Conservation (phyloP, 192 early-diverging fungal species). For the Coemansia sp. region DNA sequence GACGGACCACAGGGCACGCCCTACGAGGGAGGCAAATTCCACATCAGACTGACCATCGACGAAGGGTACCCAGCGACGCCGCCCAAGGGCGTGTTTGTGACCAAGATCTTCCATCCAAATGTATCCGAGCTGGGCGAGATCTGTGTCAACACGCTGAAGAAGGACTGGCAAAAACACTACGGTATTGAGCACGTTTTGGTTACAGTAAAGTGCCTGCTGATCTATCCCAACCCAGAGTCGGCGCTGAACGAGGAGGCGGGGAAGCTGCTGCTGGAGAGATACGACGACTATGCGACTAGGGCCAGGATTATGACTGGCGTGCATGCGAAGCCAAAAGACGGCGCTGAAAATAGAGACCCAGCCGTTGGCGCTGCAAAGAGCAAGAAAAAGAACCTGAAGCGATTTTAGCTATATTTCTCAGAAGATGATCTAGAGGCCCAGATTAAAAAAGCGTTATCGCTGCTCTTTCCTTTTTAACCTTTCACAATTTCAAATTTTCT, state of each 20-base stretch:
- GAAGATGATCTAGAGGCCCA: neutral
- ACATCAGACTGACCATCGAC: slow-evolving; percentile 66
- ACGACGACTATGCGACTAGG: slow-evolving; percentile 78
- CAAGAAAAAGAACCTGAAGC: slow-evolving; percentile 52
- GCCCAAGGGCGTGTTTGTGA: slow-evolving; percentile 84
- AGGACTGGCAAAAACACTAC: slow-evolving; percentile 90
- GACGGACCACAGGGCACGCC: slow-evolving; percentile 85
- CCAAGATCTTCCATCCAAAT: slow-evolving; percentile 98
- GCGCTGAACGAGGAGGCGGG: slow-evolving; percentile 97
- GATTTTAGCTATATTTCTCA: slow-evolving; percentile 24
- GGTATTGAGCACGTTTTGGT: slow-evolving; percentile 83
- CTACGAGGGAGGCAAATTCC: slow-evolving; percentile 77
- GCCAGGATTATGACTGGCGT: slow-evolving; percentile 77
- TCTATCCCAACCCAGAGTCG: slow-evolving; percentile 92
- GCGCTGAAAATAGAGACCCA: slow-evolving; percentile 26
- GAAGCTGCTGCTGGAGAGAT: slow-evolving; percentile 81
- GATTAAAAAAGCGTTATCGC: neutral
- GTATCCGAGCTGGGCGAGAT: slow-evolving; percentile 86
- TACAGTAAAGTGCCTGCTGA: slow-evolving; percentile 92
- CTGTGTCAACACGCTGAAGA: slow-evolving; percentile 94
- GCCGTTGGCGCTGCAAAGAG: slow-evolving; percentile 13
- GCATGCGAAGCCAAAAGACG: slow-evolving; percentile 61
- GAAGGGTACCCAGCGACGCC: slow-evolving; percentile 77
- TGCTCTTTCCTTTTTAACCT: neutral
- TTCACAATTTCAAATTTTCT: neutral